Evolutionary conservation across 1,284 basidiomycete species (phyloP).

Genomic region (Ceratobasidium papillatum): DNA sequence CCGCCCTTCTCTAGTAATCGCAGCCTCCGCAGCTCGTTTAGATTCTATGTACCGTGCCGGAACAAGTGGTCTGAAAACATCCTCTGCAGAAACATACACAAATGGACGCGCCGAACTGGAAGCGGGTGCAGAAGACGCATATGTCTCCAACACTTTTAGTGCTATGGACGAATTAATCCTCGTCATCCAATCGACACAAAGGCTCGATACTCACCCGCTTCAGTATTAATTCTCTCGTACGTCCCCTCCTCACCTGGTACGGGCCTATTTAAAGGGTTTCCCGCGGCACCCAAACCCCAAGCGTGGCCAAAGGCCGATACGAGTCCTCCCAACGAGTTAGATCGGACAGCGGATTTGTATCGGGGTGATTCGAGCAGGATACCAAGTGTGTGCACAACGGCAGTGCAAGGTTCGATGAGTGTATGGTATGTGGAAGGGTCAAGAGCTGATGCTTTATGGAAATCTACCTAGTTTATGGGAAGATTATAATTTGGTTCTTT

Average conservation of each 20-base stretch:
- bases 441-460: conserved; percentile 82
- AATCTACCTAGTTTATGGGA: conserved; percentile 68
- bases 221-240: conserved; percentile 88
- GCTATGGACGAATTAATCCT: conserved; percentile 57
- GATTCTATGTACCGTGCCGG: conserved; percentile 86
- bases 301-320: conserved; percentile 58
- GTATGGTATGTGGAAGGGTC: conserved; percentile 76
- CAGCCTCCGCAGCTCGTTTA: conserved; percentile 87
- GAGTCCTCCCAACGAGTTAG: conserved; percentile 66
- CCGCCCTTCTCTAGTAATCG: conserved; percentile 58
- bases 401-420: conserved; percentile 70
- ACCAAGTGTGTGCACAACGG: conserved; percentile 95
- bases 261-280: conserved; percentile 72
- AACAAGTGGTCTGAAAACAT: conserved; percentile 88
- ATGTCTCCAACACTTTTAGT: conserved; percentile 76
- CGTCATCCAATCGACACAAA: conserved; percentile 15
- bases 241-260: conserved; percentile 51
- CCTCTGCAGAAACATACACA: conserved; percentile 94
- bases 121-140: conserved; percentile 58
- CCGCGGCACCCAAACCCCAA: conserved; percentile 51
- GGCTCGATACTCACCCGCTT: conserved; percentile 72
- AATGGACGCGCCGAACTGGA: conserved; percentile 69
- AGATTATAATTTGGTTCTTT: conserved; percentile 29
- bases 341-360: conserved; percentile 80
- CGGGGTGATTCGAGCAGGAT: conserved; percentile 82